phyloP scores from a whole-genome alignment of 1,139 yeast genomes.

The Yamadazyma mexicana region DNA sequence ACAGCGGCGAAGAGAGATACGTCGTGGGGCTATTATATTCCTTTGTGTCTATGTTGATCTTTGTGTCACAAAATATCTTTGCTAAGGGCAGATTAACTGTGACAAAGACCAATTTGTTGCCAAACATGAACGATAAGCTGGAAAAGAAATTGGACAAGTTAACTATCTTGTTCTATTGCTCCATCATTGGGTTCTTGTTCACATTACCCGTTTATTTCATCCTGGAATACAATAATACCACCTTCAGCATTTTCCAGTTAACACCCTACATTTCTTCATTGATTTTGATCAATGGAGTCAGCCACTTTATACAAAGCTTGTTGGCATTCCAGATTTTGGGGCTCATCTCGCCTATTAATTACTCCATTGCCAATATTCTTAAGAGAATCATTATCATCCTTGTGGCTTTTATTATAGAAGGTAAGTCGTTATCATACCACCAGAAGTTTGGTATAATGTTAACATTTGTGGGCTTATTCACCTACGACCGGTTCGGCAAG shows the following conservation, averaged over 20 bases:
- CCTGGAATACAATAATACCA: conserved; percentile 53
- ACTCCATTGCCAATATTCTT: conserved; percentile 85
- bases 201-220: conserved; percentile 78
- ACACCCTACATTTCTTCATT: conserved; percentile 31
- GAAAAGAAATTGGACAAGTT: conserved; percentile 70
- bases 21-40: conserved; percentile 72
- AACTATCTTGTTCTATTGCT: conserved; percentile 81
- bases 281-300: conserved; percentile 63
- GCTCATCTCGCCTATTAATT: conserved; percentile 80
- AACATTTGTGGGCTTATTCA: conserved; percentile 64
- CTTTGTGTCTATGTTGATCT: conserved; percentile 76
- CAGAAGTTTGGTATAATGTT: conserved; percentile 73
- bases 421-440: conserved; percentile 47
- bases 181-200: conserved; percentile 72
- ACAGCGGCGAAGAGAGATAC: conserved; percentile 19
- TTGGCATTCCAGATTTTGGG: conserved; percentile 90
- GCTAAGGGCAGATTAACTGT: conserved; percentile 77
- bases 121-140: conserved; percentile 17
- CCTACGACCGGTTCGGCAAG: conserved; percentile 57
- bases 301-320: conserved; percentile 84
- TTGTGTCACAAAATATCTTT: conserved; percentile 89
- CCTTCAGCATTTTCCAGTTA: conserved; percentile 35
- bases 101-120: conserved; percentile 23
- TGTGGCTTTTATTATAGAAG: conserved; percentile 79
- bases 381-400: conserved; percentile 85